Evolutionary conservation across 192 early-diverging fungal genomes (phyloP), one percentile per base, ranked within the genome.

Genomic region (Coemansia umbellata): DNA sequence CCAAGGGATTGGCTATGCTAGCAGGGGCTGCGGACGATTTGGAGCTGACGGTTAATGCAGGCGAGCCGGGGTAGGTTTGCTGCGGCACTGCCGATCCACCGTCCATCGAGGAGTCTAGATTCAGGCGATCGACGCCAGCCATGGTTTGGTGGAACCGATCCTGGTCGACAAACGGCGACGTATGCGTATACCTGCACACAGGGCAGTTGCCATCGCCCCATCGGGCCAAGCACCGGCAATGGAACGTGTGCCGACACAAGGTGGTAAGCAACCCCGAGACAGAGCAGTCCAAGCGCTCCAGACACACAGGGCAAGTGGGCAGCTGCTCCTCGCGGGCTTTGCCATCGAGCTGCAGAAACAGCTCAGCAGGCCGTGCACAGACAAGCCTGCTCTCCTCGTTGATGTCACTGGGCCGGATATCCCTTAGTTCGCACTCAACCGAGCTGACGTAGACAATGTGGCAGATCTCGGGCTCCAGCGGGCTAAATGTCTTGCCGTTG

Each of bases 221-320:
- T 60, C 87, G 91, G 23, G 81, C 82, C 28, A 99, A 63, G 60
- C 96, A 99, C 37, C 83, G 69, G 62, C 92, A 94, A 60, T 97
- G 93, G 63, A 97, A 97, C 8, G 92, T 89, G 56, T 99, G 96
- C 35, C 93, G 93, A 57, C 96, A 99, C 19, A 93, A 52, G 41
- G 94, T 94, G 3, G 93, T 95, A 31, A 96, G 56, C 21, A 99
- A 68, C 5, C 92, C 94, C 15, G 94, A 94, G 13, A 88, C 84
- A 5, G 84, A 80, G 4, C 87, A 76, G 71, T 99, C 96, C 87
- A 99, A 89, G 15, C 93, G 75, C 49, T 99, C 96, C 33, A 99
- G 75, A 66, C 96, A 99, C 6, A 99, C 94, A 3, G 96, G 94
- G 59, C 96, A 99, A 0, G 89, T 93, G 2, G 94, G 94, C 14